These are phyloP conservation scores for Diaporthe aspalathi DNA, from an alignment of 2,329 filamentous ascomycete species.

Conservation along the genomic window DNA sequence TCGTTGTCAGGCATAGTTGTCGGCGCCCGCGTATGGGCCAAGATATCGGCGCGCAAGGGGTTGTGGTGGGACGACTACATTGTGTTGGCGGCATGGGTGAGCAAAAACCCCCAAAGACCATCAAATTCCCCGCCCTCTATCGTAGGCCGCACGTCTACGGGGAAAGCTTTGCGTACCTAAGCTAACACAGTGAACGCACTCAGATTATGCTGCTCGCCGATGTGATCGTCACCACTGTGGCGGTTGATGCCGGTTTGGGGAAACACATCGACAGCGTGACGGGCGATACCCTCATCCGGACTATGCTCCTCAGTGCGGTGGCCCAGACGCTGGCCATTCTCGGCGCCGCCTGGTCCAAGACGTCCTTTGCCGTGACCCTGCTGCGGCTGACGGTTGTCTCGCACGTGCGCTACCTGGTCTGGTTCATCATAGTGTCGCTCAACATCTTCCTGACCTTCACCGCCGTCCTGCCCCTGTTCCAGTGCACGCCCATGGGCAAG, in stretches of 20 bases:
- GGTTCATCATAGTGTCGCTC: constrained; percentile 47
- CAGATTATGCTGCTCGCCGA: constrained; percentile 31
- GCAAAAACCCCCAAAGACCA: no score
- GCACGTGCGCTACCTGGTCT: constrained; percentile 42
- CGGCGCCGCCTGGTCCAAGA: constrained; percentile 49
- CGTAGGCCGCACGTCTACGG: no score
- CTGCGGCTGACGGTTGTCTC: constrained; percentile 46
- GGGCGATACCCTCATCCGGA: constrained; percentile 25
- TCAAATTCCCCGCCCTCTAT: no score
- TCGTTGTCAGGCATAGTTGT: constrained; percentile 26
- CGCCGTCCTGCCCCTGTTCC: constrained; percentile 46
- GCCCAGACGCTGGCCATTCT: constrained; percentile 44
- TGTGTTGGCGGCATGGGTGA: constrained; percentile 34
- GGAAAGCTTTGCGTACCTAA: no score
- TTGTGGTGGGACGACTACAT: constrained; percentile 37
- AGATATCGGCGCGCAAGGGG: constrained; percentile 19
- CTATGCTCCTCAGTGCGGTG: constrained; percentile 27
- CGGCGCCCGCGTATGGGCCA: constrained; percentile 30
- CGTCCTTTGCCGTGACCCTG: constrained; percentile 49
- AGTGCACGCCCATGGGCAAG: constrained; percentile 48
- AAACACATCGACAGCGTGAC: constrained; percentile 14
- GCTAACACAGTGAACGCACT: not conserved
- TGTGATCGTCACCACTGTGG: constrained; percentile 26
- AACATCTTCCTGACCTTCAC: constrained; percentile 44
- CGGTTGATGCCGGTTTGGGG: constrained; percentile 30